Conservation (phyloP, 2,329 filamentous ascomycete genomes). For the Moelleriella libera region DNA sequence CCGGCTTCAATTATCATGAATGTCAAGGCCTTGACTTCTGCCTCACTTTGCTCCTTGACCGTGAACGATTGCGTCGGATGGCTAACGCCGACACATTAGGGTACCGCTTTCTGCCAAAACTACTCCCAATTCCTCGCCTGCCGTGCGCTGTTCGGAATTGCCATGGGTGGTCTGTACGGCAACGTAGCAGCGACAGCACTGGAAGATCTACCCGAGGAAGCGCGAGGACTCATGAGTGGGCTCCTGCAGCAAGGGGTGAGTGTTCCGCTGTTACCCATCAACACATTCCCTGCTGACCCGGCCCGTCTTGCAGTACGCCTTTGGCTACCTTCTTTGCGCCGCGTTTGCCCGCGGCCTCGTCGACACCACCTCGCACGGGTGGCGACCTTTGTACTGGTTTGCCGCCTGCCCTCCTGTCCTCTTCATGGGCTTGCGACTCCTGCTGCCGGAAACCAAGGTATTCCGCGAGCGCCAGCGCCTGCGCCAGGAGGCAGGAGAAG, state of each 20-base stretch:
- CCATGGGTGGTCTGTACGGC: slow-evolving; percentile 72
- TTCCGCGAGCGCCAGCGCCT: slow-evolving; percentile 54
- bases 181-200: slow-evolving; percentile 68
- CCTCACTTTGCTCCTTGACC: background rate
- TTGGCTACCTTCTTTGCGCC: slow-evolving; percentile 48
- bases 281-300: background rate
- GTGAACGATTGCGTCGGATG: no score
- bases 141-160: slow-evolving; percentile 61
- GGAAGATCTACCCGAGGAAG: slow-evolving; percentile 55
- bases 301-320: slow-evolving; percentile 29
- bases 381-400: slow-evolving; percentile 85
- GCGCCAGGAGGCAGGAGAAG: slow-evolving; percentile 27
- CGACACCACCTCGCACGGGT: slow-evolving; percentile 63
- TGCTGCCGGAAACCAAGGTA: slow-evolving; percentile 64
- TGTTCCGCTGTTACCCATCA: background rate
- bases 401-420: slow-evolving; percentile 66
- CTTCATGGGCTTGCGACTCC: slow-evolving; percentile 66
- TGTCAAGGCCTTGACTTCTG: background rate
- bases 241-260: slow-evolving; percentile 57
- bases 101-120: slow-evolving; percentile 54
- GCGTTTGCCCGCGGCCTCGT: slow-evolving; percentile 53
- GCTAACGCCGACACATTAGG: slow-evolving; percentile 15
- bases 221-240: slow-evolving; percentile 61
- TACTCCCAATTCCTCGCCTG: slow-evolving; percentile 62
- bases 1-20: background rate